Base-by-base conservation (phyloP, 2,329 filamentous ascomycete genomes). In the Aspergillus neotritici region DNA sequence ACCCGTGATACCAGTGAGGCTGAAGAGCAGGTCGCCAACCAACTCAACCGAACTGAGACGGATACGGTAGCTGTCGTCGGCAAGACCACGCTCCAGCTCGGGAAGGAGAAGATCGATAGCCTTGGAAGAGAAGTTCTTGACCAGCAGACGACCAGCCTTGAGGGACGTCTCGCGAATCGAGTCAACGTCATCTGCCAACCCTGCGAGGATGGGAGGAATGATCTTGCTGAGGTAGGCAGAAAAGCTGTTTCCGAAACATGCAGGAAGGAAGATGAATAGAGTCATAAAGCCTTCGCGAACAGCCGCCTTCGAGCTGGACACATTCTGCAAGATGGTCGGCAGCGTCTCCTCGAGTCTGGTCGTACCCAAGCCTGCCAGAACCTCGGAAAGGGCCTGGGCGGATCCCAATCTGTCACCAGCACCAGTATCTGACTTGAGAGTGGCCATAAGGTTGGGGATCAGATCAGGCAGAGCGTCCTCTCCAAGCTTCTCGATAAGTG, bases 251-350 rank as follows among this genome's bases (percentile, higher is more conserved):
- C 93, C 93, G 59, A 98, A 98, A 71, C 93, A 98, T 41, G 95
- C 93, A 10, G 93, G 93, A 71, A 98, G 81, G 78, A 96, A 98
- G 54, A 98, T 97, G 70, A 98, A 98, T 32, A 98, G 78, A 6
- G 93, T 96, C 93, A 98, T 98, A 73, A 98, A 98, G 35, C 93
- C 93, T 74, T 98, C 93, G 57, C 93, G 83, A 51, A 98, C 88
- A 42, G 89, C 82, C 13, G 93, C 66, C 68, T 95, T 96, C 54
- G 84, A 81, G 58, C 91, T 97, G 55, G 88, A 83, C 53, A 95
- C 91, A 60, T 98, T 98, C 60, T 97, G 91, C 32, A 98, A 71
- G 56, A 98, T 95, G 10, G 91, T 96, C 31, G 93, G 94, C 35
- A 98, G 74, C 4, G 90, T 97, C 69, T 98, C 94, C 67, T 98